These are phyloP conservation scores for Boletus subluridellus DNA, from an alignment of 1,284 basidiomycete genomes.

Conservation along the genomic window DNA sequence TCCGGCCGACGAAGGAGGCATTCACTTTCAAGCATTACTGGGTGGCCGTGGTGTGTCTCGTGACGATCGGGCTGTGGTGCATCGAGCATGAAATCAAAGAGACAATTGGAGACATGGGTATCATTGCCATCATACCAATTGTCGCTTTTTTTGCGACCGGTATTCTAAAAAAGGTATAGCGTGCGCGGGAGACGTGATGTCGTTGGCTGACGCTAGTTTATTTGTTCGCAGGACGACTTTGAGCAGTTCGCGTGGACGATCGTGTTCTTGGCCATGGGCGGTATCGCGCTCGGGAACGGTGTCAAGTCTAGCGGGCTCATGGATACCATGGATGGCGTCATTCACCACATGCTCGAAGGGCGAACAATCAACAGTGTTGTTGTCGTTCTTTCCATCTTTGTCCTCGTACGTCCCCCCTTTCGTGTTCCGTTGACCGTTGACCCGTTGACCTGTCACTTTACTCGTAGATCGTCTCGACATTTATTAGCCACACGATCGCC, in stretches of 20 bases:
- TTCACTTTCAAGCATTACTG: conserved; percentile 89
- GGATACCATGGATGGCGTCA: conserved; percentile 67
- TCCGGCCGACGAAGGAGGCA: conserved; percentile 74
- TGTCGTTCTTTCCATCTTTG: conserved; percentile 76
- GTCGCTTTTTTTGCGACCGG: conserved; percentile 94
- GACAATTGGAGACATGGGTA: conserved; percentile 92
- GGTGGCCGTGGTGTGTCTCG: conserved; percentile 81
- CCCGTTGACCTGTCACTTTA: conserved; percentile 4
- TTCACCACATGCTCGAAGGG: conserved; percentile 70
- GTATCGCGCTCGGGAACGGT: conserved; percentile 93
- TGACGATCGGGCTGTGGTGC: conserved; percentile 92
- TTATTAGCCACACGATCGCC: conserved; percentile 96
- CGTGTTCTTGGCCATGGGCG: conserved; percentile 97
- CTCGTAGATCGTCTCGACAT: conserved; percentile 72
- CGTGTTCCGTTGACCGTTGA: not conserved
- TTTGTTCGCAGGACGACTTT: conserved; percentile 76
- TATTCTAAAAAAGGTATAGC: conserved; percentile 81
- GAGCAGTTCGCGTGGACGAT: conserved; percentile 94
- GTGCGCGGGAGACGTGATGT: not conserved
- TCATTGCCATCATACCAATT: conserved; percentile 93
- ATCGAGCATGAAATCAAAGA: conserved; percentile 79
- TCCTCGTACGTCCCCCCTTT: conserved; percentile 64
- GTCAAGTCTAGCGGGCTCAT: conserved; percentile 89
- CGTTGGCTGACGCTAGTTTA: not conserved
- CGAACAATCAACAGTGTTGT: conserved; percentile 80